Conservation (phyloP, 140 eudicot genomes). For the Cichorium intybus region DNA sequence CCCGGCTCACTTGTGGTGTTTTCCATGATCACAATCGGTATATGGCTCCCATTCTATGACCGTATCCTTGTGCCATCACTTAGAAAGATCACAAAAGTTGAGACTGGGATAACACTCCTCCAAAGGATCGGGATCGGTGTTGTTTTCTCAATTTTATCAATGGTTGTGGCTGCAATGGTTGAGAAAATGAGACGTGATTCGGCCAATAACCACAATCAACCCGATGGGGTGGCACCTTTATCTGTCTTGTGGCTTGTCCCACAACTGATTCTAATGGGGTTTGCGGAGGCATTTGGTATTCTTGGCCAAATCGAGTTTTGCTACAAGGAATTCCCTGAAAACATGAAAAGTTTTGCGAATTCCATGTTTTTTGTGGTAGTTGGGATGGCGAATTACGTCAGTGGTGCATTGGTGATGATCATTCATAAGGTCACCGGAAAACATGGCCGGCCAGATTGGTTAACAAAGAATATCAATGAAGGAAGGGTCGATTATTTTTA, state of each 20-base stretch:
- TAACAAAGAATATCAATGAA: constrained; percentile 47
- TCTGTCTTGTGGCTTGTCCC: constrained; percentile 85
- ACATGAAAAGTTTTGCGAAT: constrained; percentile 72
- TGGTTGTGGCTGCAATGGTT: constrained; percentile 69
- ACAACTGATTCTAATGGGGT: constrained; percentile 65
- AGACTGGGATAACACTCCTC: constrained; percentile 70
- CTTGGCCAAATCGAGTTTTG: constrained; percentile 81
- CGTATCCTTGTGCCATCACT: constrained; percentile 61
- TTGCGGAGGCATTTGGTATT: constrained; percentile 75
- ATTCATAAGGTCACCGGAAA: constrained; percentile 43
- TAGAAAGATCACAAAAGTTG: constrained; percentile 60
- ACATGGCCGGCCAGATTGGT: constrained; percentile 62
- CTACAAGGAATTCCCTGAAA: constrained; percentile 85
- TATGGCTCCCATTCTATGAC: constrained; percentile 92
- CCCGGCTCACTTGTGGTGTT: constrained; percentile 58
- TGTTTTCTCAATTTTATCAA: constrained; percentile 51
- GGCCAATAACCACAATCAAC: constrained; percentile 31
- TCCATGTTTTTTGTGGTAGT: constrained; percentile 44
- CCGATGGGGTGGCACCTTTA: constrained; percentile 52
- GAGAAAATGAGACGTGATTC: constrained; percentile 65
- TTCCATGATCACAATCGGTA: constrained; percentile 63
- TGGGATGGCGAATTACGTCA: constrained; percentile 54
- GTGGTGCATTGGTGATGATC: constrained; percentile 38
- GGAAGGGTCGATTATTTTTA: constrained; percentile 63
- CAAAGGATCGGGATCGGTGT: constrained; percentile 85